Evolutionary conservation across 2,329 filamentous ascomycete species (phyloP), one percentile per base, ranked within the genome.

Genomic region (Chaetoscypha palmicola): DNA sequence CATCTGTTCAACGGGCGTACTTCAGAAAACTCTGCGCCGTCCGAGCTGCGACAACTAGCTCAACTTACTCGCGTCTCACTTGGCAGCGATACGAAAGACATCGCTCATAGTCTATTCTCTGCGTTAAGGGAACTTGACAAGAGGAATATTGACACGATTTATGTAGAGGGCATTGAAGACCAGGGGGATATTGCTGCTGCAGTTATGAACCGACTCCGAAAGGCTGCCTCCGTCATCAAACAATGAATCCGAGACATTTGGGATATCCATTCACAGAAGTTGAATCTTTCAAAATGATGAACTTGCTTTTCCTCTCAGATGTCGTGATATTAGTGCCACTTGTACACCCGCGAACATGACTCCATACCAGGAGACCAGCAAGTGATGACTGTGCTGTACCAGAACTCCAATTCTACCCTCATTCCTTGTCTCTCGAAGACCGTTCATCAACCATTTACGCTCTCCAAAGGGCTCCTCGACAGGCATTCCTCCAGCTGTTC

Each of bases 101-200:
- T 98, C 55, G 91, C 92, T 1, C 79, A 90, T 55, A 86, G 86
- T 0, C 70, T 98, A 11, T 98, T 98, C 62, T 86, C 87, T 10
- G 86, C 88, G 1, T 69, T 98, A 42, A 74, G 92, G 41, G 86
- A 90, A 54, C 74, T 98, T 50, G 92, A 98, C 63, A 77, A 81
- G 57, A 73, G 79, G 50, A 77, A 80, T 22, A 88, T 88, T 3
- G 81, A 92, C 60, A 72, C 84, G 16, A 96, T 98, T 41, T 86
- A 90, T 55, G 87, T 97, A 9, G 92, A 98, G 63, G 91, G 91
- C 2, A 85, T 96, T 45, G 72, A 79, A 48, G 84, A 86, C 47
- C 79, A 83, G 47, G 81, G 84, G 23, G 86, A 92, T 61, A 82
- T 92, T 55, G 88, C 89, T 16, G 86, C 87, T 19, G 92, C 86